A percentile compares a stretch with the other conserved stretches of the same genome.
Conservation (phyloP, 805 yeast species). For the Yarrowia yakushimensis region DNA sequence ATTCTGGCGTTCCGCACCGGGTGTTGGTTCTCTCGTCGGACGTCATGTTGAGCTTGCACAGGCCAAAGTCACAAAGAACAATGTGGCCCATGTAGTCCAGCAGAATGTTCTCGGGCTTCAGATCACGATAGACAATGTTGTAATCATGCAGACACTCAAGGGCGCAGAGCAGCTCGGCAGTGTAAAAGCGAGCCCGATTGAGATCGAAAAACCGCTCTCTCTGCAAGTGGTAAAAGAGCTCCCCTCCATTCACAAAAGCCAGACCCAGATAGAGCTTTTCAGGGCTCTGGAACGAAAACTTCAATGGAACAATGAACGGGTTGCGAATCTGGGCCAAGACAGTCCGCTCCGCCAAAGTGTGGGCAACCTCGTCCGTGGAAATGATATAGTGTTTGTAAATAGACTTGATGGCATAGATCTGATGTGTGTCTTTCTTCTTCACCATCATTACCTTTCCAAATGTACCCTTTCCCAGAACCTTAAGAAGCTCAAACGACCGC, state of each 20-base stretch:
- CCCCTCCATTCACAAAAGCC: constrained; percentile 96
- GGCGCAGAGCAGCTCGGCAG: constrained; percentile 91
- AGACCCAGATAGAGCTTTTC: constrained; percentile 87
- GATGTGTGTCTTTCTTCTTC: constrained; percentile 88
- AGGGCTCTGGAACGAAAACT: constrained; percentile 93
- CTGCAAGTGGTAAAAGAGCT: constrained; percentile 89
- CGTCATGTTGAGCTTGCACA: constrained; percentile 93
- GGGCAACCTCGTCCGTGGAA: constrained; percentile 90
- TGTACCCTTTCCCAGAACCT: constrained; percentile 96
- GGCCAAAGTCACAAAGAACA: constrained; percentile 94
- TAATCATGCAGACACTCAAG: constrained; percentile 85
- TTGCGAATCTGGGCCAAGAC: constrained; percentile 88
- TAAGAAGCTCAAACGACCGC: constrained; percentile 87
- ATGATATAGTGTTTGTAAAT: constrained; percentile 92
- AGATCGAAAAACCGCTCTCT: constrained; percentile 83
- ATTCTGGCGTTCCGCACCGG: constrained; percentile 98
- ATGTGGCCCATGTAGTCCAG: constrained; percentile 96
- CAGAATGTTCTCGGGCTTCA: constrained; percentile 93
- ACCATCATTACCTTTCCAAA: constrained; percentile 99
- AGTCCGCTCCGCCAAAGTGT: constrained; percentile 93
- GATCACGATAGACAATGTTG: constrained; percentile 90
- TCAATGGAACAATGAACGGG: constrained; percentile 94
- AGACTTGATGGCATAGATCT: constrained; percentile 91
- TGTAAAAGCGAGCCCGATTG: constrained; percentile 89
- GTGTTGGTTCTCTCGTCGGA: constrained; percentile 81